Evolutionary conservation across 495 filamentous ascomycete genomes (phyloP).

Genomic region (Daldinia bambusicola): DNA sequence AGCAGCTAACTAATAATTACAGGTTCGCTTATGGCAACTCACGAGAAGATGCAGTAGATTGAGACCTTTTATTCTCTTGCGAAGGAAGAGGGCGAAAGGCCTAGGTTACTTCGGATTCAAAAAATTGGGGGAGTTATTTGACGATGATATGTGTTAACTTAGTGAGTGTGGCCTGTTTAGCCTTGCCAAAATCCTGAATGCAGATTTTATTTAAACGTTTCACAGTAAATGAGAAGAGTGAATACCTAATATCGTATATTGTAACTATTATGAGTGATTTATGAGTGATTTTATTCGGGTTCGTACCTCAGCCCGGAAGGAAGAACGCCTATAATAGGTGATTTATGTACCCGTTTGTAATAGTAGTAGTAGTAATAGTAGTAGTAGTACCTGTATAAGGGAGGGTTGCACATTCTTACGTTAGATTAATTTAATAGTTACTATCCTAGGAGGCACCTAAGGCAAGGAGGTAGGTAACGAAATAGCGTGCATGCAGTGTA

Average conservation of each 20-base stretch:
- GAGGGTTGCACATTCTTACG: background rate
- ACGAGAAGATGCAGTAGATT: constrained; percentile 67
- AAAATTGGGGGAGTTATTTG: constrained; percentile 41
- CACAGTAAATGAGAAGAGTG: constrained; percentile 16
- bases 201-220: constrained; percentile 11
- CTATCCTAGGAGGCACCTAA: background rate
- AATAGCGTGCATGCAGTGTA: constrained; percentile 18
- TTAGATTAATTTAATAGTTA: constrained; percentile 3
- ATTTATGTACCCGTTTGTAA: background rate
- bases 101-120: constrained; percentile 36
- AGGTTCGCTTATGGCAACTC: constrained; percentile 70
- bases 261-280: too few relatives aligned
- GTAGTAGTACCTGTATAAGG: too few relatives aligned
- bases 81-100: constrained; percentile 9
- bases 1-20: constrained; percentile 43
- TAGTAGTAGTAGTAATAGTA: too few relatives aligned
- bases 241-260: constrained; percentile 13
- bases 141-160: constrained; percentile 43
- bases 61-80: constrained; percentile 5
- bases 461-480: background rate
- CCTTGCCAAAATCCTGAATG: constrained; percentile 33
- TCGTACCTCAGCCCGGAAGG: background rate
- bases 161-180: constrained; percentile 30
- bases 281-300: constrained; percentile 14
- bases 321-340: background rate